These are phyloP conservation scores for Meira miltonrushii DNA, from an alignment of 1,284 basidiomycete species.

Conservation along the genomic window DNA sequence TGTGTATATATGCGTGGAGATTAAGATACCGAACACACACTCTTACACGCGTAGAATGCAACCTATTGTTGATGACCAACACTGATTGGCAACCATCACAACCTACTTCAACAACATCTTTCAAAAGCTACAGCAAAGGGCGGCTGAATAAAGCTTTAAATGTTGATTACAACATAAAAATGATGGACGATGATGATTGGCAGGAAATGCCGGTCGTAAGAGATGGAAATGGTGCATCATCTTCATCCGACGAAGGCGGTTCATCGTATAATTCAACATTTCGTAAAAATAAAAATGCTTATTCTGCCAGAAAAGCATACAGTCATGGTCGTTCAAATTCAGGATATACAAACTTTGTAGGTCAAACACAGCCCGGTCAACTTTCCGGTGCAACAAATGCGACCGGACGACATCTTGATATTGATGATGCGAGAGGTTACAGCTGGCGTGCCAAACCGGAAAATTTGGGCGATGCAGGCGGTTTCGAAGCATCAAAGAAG, in stretches of 20 bases:
- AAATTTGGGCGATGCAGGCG: slow-evolving; percentile 10
- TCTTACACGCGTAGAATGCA: too few species aligned
- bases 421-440: slow-evolving; percentile 49
- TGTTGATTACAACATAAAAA: background rate
- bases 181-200: slow-evolving; percentile 43
- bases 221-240: background rate
- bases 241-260: slow-evolving; percentile 12
- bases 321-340: too few species aligned
- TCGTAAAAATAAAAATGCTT: background rate
- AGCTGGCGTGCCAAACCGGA: slow-evolving; percentile 47
- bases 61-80: too few species aligned
- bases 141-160: too few species aligned
- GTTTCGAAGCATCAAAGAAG: slow-evolving; percentile 14
- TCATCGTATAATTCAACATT: background rate
- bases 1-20: too few species aligned
- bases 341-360: too few species aligned
- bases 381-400: slow-evolving; percentile 22
- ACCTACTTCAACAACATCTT: too few species aligned
- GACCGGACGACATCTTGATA: slow-evolving; percentile 43
- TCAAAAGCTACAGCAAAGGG: too few species aligned
- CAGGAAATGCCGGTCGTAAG: slow-evolving; percentile 23
- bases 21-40: too few species aligned
- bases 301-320: background rate
- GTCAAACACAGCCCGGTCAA: too few species aligned
- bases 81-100: too few species aligned